Evolutionary conservation across 306 rosid genomes (phyloP), one percentile per base, ranked within the genome.

Genomic region (Lithocarpus polystachyus): DNA sequence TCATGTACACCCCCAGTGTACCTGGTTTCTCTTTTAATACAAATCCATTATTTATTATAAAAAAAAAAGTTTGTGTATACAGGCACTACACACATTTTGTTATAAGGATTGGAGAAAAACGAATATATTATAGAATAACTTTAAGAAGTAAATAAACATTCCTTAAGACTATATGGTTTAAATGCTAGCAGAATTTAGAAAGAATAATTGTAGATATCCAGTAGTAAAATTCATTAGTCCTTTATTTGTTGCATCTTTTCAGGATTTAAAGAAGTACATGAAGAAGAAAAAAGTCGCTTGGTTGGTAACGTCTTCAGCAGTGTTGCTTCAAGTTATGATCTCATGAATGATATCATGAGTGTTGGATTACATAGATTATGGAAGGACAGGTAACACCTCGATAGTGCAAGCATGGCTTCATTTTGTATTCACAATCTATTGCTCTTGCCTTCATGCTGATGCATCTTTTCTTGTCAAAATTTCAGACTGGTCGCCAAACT

Each of bases 331-430:
- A 93, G 57, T 67, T 93, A 93, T 26, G 99, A 95, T 82, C 59
- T 88, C 65, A 95, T 95, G 99, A 95, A 95, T 74, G 99, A 95
- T 85, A 78, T 93, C 55, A 95, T 93, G 99, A 95, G 96, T 82
- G 94, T 77, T 71, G 99, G 99, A 69, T 84, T 95, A 73, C 99
- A 95, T 68, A 89, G 99, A 89, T 77, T 95, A 80, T 95, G 99
- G 99, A 95, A 95, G 87, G 99, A 95, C 37, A 95, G 94, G 99
- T 93, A 79, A 28, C 60, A 29, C 59, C 62, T 71, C 43, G 17
- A 37, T 43, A 15, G 40, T 17, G 20, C 48, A 57, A 37, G 33
- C 61, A 15, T 79, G 3, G 18, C 59, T 61, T 82, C 20, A 12
- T 73, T 76, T 35, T 35, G 33, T 14, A 62, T 51, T 71, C 79